These are phyloP conservation scores for Tarenaya hassleriana DNA, from an alignment of 345 rosid species.

Conservation along the genomic window DNA sequence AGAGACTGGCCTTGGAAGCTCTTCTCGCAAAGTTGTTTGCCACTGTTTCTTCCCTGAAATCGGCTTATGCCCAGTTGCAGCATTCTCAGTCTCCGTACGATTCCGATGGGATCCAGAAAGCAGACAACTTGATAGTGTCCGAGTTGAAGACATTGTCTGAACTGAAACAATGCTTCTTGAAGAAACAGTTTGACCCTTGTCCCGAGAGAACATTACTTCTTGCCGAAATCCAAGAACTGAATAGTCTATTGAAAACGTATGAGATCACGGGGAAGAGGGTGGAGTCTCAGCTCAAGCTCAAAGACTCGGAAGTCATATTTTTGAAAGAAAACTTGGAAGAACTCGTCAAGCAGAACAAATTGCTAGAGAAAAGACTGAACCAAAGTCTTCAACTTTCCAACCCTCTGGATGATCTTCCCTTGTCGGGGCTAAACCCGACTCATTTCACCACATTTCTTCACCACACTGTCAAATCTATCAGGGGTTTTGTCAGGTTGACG, in stretches of 20 bases:
- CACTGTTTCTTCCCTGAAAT: constrained; percentile 65
- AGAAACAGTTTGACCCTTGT: constrained; percentile 64
- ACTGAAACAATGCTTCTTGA: constrained; percentile 65
- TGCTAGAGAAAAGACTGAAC: constrained; percentile 56
- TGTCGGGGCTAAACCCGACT: constrained; percentile 42
- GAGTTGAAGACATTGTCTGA: constrained; percentile 74
- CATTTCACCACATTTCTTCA: constrained; percentile 54
- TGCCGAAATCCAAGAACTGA: constrained; percentile 81
- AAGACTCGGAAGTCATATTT: constrained; percentile 62
- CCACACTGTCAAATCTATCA: constrained; percentile 53
- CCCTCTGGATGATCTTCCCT: constrained; percentile 43
- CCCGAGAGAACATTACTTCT: constrained; percentile 41
- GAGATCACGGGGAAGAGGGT: constrained; percentile 62
- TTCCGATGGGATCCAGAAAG: constrained; percentile 59
- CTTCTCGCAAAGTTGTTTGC: constrained; percentile 68
- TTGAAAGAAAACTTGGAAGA: constrained; percentile 58
- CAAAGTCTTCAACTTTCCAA: constrained; percentile 51
- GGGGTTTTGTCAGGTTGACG: constrained; percentile 63
- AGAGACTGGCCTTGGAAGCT: constrained; percentile 50
- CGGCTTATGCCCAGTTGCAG: constrained; percentile 76
- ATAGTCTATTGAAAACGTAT: constrained; percentile 52
- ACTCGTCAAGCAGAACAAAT: constrained; percentile 38
- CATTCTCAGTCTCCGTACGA: constrained; percentile 81
- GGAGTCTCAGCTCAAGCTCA: constrained; percentile 62
- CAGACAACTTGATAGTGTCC: constrained; percentile 52